Evolutionary conservation across 2,329 filamentous ascomycete genomes (phyloP).

Genomic region (Clarireedia hainanense): DNA sequence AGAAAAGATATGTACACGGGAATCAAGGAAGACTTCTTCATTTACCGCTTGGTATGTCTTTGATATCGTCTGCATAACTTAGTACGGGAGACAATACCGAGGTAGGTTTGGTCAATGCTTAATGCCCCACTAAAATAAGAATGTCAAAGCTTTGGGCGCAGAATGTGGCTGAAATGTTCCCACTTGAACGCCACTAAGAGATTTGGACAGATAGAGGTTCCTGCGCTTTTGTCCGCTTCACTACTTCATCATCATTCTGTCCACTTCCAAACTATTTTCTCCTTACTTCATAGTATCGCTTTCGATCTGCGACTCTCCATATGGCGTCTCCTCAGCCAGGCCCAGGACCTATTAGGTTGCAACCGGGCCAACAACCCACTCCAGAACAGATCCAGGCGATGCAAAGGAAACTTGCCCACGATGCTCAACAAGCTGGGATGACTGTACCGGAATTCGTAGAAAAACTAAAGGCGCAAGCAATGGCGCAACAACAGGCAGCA

Average conservation of each 20-base stretch:
- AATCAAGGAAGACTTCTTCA: neutral
- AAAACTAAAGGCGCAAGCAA: constrained; percentile 51
- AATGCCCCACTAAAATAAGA: neutral
- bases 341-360: neutral
- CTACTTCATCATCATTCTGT: neutral
- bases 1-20: neutral
- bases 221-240: neutral
- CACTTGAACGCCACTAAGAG: neutral
- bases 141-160: neutral
- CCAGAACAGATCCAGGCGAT: constrained; percentile 82
- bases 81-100: no score
- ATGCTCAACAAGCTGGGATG: constrained; percentile 80
- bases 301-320: neutral
- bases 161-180: no score
- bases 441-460: constrained; percentile 77
- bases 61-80: no score
- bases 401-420: constrained; percentile 72
- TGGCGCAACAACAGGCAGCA: constrained; percentile 38
- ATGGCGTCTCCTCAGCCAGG: neutral
- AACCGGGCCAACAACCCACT: constrained; percentile 44
- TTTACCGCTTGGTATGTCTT: neutral
- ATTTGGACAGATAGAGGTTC: neutral
- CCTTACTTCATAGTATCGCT: neutral
- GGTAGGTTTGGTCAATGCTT: no score
- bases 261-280: neutral